phyloP scores from a whole-genome alignment of 2,329 filamentous ascomycete species.

The Claviceps sp. region DNA sequence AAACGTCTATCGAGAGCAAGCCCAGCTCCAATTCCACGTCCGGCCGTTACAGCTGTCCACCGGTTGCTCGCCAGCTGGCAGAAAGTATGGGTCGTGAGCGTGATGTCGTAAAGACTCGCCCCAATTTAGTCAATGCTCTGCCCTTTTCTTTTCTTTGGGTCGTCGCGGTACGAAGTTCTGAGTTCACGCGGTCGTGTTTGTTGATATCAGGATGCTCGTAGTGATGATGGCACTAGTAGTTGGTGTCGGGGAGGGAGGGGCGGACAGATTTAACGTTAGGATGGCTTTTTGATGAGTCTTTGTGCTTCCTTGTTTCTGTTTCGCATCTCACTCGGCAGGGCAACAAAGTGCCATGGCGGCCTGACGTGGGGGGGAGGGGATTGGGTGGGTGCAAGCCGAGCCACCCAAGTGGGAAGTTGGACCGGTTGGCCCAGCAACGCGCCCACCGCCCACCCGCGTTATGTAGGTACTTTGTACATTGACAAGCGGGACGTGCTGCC shows the following conservation, averaged over 20 bases:
- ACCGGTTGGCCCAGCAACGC: slow-evolving; percentile 24
- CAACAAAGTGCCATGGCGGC: slow-evolving; percentile 8
- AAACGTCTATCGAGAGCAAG: slow-evolving; percentile 1
- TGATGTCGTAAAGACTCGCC: not conserved
- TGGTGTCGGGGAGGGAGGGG: not conserved
- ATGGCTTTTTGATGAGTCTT: not conserved
- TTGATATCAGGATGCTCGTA: slow-evolving; percentile 1
- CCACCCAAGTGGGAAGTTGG: slow-evolving; percentile 12
- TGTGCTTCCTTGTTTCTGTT: not conserved
- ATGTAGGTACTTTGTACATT: not conserved
- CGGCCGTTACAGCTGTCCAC: not conserved
- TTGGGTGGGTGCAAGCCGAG: slow-evolving; percentile 5
- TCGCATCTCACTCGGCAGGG: slow-evolving; percentile 1
- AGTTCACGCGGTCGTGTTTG: not conserved
- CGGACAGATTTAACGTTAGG: not conserved
- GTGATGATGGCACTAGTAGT: not conserved
- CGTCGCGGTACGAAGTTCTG: not conserved
- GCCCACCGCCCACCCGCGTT: not conserved
- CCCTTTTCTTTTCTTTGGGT: not conserved
- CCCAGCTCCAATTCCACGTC: slow-evolving; percentile 1
- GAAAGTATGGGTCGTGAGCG: not conserved
- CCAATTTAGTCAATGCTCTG: not conserved
- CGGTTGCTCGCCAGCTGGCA: slow-evolving; percentile 3
- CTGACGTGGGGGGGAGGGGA: not conserved
- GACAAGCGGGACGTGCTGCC: not conserved